Conservation (phyloP, 208 protist species). For the Wallacemonas rigidus region DNA sequence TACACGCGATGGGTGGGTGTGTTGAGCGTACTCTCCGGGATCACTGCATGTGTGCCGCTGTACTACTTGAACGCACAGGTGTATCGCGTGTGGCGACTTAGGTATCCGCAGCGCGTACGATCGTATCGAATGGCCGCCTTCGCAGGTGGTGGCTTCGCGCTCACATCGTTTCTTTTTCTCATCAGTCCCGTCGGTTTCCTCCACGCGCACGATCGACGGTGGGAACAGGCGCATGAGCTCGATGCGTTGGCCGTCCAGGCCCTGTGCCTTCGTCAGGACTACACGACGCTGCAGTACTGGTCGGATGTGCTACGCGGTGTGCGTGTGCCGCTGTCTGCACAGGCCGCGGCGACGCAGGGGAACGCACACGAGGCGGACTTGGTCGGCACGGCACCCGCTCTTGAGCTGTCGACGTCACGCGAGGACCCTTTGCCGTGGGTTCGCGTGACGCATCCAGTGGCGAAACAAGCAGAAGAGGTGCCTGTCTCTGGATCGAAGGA, state of each 20-base stretch:
- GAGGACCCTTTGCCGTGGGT: constrained; percentile 4
- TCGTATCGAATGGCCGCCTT: constrained; percentile 22
- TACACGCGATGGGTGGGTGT: constrained; percentile 25
- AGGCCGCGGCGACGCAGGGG: not conserved
- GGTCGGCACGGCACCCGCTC: too few species aligned
- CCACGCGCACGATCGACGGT: constrained; percentile 24
- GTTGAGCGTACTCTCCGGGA: constrained; percentile 19
- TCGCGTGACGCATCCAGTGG: not conserved
- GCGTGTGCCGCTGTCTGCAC: not conserved
- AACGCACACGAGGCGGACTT: not conserved
- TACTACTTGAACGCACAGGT: constrained; percentile 54
- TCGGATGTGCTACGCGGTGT: not conserved
- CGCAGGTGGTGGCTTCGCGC: constrained; percentile 12
- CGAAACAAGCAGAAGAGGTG: too few species aligned
- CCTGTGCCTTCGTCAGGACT: constrained; percentile 31
- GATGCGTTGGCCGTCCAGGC: constrained; percentile 40
- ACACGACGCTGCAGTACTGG: constrained; percentile 15
- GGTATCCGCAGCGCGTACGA: constrained; percentile 32
- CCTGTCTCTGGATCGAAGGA: not conserved
- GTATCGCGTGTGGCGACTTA: constrained; percentile 58
- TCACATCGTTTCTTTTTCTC: constrained; percentile 34
- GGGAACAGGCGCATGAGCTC: constrained; percentile 30
- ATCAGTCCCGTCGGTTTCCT: constrained; percentile 46
- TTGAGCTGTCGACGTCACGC: not conserved
- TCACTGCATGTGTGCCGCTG: constrained; percentile 18